Conservation (phyloP, 2,329 filamentous ascomycete species). For the Talaromyces sp. region DNA sequence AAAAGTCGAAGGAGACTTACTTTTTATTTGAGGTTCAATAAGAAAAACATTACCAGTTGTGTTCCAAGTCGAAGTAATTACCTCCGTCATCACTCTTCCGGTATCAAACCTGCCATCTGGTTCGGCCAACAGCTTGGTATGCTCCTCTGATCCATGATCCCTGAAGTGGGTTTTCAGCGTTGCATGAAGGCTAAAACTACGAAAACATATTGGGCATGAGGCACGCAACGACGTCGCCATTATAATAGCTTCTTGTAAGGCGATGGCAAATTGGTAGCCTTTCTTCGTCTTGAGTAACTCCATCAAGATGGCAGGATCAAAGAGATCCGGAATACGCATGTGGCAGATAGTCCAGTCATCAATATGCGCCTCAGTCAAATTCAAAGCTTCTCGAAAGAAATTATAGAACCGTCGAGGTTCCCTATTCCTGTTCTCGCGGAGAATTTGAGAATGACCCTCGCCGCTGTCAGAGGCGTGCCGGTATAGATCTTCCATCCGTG, state of each 20-base stretch:
- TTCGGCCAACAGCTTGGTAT: slow-evolving; percentile 8
- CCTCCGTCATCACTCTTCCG: slow-evolving; percentile 9
- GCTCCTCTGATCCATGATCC: slow-evolving; percentile 5
- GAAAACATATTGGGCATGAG: slow-evolving; percentile 12
- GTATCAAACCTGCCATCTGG: slow-evolving; percentile 14
- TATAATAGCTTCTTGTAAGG: slow-evolving; percentile 13
- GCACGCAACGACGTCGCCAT: slow-evolving; percentile 13
- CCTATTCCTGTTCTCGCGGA: slow-evolving; percentile 13
- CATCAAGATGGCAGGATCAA: slow-evolving; percentile 13
- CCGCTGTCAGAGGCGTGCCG: slow-evolving; percentile 13
- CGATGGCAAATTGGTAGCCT: slow-evolving; percentile 8
- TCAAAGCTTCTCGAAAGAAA: slow-evolving; percentile 14
- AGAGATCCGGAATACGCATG: slow-evolving; percentile 13
- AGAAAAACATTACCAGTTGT: neutral
- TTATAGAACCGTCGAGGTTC: slow-evolving; percentile 12
- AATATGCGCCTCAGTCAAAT: slow-evolving; percentile 12
- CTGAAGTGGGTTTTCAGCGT: slow-evolving; percentile 12
- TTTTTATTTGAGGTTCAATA: neutral
- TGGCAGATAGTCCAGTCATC: slow-evolving; percentile 15
- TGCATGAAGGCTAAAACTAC: slow-evolving; percentile 14
- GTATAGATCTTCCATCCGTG: slow-evolving; percentile 15
- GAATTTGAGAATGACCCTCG: slow-evolving; percentile 13
- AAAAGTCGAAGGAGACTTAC: neutral
- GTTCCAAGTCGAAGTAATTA: slow-evolving; percentile 9
- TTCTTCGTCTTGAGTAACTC: slow-evolving; percentile 14